Conservation (phyloP, 306 rosid genomes). For the Bauhinia variegata region DNA sequence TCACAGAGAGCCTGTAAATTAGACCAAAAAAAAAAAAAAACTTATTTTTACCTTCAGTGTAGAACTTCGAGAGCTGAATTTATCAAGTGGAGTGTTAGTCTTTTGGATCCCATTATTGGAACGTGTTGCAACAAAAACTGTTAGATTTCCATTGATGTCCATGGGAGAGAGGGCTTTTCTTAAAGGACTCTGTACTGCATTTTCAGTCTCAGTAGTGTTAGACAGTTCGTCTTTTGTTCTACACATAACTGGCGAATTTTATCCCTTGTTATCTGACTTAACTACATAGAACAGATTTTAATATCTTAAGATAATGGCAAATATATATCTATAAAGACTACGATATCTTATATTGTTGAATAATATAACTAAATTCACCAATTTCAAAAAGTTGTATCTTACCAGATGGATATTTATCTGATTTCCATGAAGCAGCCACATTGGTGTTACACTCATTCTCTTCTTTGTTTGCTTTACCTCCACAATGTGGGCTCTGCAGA, state of each 20-base stretch:
- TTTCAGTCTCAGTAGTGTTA: slow-evolving; percentile 35
- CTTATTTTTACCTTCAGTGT: slow-evolving; percentile 62
- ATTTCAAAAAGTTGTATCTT: no score
- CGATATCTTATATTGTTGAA: background rate
- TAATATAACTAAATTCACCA: background rate
- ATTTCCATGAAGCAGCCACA: no score
- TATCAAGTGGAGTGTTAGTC: slow-evolving; percentile 68
- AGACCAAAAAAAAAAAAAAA: no score
- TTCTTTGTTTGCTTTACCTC: slow-evolving; percentile 36
- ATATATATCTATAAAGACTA: no score
- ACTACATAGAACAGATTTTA: slow-evolving; percentile 35
- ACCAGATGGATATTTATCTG: no score
- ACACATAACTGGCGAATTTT: slow-evolving; percentile 12
- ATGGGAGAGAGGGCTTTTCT: slow-evolving; percentile 76
- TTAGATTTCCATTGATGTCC: slow-evolving; percentile 49
- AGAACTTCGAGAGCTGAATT: slow-evolving; percentile 62
- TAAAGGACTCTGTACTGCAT: slow-evolving; percentile 45
- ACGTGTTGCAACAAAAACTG: slow-evolving; percentile 41
- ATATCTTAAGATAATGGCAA: background rate
- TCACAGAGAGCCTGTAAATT: background rate
- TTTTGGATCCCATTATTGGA: slow-evolving; percentile 38
- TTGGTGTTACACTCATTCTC: slow-evolving; percentile 35
- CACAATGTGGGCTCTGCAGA: slow-evolving; percentile 39
- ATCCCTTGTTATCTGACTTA: slow-evolving; percentile 37
- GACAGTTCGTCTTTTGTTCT: slow-evolving; percentile 17